Percentiles rank a stretch among this genome's conserved stretches.
Evolutionary conservation across 352 stramenopile genomes (phyloP).

Genomic region (Phytophthora litchii): DNA sequence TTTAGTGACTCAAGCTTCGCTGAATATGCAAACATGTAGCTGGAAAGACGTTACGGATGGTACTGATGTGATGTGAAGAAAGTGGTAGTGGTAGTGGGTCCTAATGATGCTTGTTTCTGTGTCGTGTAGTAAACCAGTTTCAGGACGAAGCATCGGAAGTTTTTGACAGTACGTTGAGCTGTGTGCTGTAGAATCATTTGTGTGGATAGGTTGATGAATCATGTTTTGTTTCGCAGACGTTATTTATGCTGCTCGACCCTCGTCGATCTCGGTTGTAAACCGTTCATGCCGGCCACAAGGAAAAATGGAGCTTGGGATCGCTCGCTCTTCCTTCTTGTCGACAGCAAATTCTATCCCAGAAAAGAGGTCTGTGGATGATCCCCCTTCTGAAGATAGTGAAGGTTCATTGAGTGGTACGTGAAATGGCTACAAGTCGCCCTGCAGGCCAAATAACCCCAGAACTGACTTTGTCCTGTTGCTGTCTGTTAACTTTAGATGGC

Average conservation of each 20-base stretch:
- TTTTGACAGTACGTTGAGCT: constrained; percentile 66
- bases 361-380: constrained; percentile 2
- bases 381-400: constrained; percentile 40
- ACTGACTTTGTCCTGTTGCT: constrained; percentile 5
- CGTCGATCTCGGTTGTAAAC: constrained; percentile 10
- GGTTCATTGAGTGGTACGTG: constrained; percentile 49
- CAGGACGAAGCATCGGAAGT: constrained; percentile 67
- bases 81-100: constrained; percentile 9
- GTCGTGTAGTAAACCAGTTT: constrained; percentile 46
- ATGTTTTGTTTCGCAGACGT: constrained; percentile 40
- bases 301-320: constrained; percentile 6
- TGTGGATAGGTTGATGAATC: background rate
- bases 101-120: constrained; percentile 27
- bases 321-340: constrained; percentile 4
- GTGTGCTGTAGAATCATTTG: constrained; percentile 15
- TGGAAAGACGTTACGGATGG: constrained; percentile 46
- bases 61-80: constrained; percentile 23
- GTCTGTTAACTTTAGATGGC: constrained; percentile 23
- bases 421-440: background rate
- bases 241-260: constrained; percentile 54
- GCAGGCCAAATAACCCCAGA: background rate
- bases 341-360: constrained; percentile 10
- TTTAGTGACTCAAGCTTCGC: constrained; percentile 24
- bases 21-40: constrained; percentile 35
- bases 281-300: constrained; percentile 7